phyloP scores from a whole-genome alignment of 495 filamentous ascomycete species.

The Elasticomyces elasticus region DNA sequence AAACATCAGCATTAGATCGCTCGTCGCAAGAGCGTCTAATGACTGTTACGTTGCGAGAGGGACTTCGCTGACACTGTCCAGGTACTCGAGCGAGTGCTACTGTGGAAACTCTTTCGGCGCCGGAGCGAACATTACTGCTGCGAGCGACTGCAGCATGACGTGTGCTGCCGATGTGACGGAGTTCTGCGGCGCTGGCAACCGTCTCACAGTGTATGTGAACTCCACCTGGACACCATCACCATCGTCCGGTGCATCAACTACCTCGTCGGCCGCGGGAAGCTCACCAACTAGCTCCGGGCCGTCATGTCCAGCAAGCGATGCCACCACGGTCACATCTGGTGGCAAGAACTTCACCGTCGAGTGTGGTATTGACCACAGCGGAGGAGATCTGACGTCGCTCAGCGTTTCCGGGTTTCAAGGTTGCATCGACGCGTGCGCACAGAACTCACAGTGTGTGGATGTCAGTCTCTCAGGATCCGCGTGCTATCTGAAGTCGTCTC shows the following conservation, averaged over 20 bases:
- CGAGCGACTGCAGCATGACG: conserved; percentile 7
- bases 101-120: conserved; percentile 9
- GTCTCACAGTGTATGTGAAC: conserved; percentile 19
- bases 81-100: conserved; percentile 35
- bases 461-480: conserved; percentile 10
- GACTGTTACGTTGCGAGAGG: too few relatives aligned
- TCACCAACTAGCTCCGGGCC: neutral
- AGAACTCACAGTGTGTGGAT: neutral
- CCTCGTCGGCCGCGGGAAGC: neutral
- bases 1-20: too few relatives aligned
- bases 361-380: conserved; percentile 3
- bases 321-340: neutral
- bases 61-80: too few relatives aligned
- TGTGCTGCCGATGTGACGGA: conserved; percentile 17
- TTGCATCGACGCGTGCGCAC: conserved; percentile 7
- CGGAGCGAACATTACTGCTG: neutral
- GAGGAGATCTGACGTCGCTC: conserved; percentile 1
- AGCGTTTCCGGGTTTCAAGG: neutral
- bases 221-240: conserved; percentile 10
- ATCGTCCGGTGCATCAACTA: neutral
- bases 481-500: conserved; percentile 9
- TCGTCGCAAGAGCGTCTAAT: too few relatives aligned
- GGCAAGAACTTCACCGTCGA: conserved; percentile 12
- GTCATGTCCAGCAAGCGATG: conserved; percentile 5
- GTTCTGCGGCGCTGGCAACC: conserved; percentile 21